A percentile compares a stretch with the other conserved stretches of the same genome.
phyloP scores from a whole-genome alignment of 306 rosid species.

The Castanopsis chinensis region DNA sequence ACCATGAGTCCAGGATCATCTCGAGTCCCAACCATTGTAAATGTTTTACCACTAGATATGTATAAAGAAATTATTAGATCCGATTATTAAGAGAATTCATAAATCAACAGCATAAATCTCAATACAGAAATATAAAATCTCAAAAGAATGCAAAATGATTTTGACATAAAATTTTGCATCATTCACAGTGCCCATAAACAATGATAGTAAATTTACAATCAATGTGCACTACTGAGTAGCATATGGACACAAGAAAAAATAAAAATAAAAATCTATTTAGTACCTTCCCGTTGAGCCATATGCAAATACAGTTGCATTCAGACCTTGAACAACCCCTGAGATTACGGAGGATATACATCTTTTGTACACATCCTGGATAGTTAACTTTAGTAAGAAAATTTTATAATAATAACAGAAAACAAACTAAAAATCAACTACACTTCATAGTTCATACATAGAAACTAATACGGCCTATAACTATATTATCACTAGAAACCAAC shows the following conservation, averaged over 20 bases:
- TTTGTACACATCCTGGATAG: constrained; percentile 51
- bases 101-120: constrained; percentile 3
- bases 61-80: background rate
- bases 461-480: background rate
- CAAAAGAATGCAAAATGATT: background rate
- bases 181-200: background rate
- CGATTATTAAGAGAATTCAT: background rate
- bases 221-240: background rate
- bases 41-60: constrained; percentile 54
- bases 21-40: constrained; percentile 65
- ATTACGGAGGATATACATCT: constrained; percentile 49
- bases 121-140: constrained; percentile 5
- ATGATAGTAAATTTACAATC: background rate
- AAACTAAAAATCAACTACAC: background rate
- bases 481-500: too few species aligned
- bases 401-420: background rate
- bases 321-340: constrained; percentile 60
- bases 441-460: background rate
- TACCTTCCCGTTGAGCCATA: constrained; percentile 76
- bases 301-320: constrained; percentile 63
- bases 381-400: background rate
- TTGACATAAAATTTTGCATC: background rate
- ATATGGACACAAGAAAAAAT: background rate
- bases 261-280: background rate
- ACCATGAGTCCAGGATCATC: constrained; percentile 73